Conservation (phyloP, 805 yeast genomes). For the Lipomyces anomalus region DNA sequence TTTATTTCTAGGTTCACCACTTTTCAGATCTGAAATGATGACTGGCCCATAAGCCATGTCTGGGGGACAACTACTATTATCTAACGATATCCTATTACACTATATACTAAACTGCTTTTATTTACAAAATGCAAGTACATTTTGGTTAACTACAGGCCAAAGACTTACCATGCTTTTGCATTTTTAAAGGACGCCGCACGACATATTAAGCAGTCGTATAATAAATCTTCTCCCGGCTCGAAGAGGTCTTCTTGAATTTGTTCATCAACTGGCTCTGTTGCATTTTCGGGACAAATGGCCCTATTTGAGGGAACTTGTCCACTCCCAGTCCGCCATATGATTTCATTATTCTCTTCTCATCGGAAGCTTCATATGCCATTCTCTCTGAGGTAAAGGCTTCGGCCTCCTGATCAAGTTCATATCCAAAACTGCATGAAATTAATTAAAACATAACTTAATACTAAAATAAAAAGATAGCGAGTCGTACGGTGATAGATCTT, state of each 20-base stretch:
- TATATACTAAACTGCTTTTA: no score
- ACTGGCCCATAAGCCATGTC: no score
- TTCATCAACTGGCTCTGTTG: slow-evolving; percentile 45
- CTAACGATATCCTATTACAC: no score
- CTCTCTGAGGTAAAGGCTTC: slow-evolving; percentile 49
- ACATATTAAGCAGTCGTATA: neutral
- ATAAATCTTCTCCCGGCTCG: neutral
- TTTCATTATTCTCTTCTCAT: slow-evolving; percentile 56
- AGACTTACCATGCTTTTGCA: no score
- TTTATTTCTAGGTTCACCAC: no score
- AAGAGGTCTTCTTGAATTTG: slow-evolving; percentile 35
- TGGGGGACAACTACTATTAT: no score
- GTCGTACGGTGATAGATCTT: slow-evolving; percentile 35
- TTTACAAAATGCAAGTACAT: no score
- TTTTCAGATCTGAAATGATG: no score
- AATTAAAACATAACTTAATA: no score
- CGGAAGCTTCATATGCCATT: slow-evolving; percentile 54
- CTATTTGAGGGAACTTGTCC: slow-evolving; percentile 53
- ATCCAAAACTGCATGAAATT: no score
- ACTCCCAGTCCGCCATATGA: slow-evolving; percentile 72
- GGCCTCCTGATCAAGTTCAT: slow-evolving; percentile 42
- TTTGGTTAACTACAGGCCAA: no score
- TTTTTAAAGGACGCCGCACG: no score
- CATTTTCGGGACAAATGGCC: slow-evolving; percentile 56
- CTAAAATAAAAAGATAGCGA: slow-evolving; percentile 25